A percentile compares a stretch with the other conserved stretches of the same genome.
These are phyloP conservation scores for Pugionium cornutum DNA, from an alignment of 345 rosid genomes.

Conservation along the genomic window DNA sequence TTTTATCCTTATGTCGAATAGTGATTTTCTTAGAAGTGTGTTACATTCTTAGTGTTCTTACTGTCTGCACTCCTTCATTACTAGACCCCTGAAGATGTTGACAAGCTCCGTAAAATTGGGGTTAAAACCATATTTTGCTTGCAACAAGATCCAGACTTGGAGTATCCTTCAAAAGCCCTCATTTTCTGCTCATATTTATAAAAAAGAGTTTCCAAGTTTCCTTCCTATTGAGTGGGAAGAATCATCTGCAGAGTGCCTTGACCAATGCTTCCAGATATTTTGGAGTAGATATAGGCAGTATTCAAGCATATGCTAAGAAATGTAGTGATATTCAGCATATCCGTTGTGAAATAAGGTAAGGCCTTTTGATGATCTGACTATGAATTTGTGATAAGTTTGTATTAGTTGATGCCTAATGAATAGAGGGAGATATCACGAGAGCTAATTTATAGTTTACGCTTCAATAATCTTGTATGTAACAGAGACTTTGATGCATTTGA, in stretches of 20 bases:
- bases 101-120: constrained; percentile 77
- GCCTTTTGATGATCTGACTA: background rate
- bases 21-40: background rate
- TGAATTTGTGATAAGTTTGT: background rate
- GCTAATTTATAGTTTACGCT: background rate
- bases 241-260: constrained; percentile 40
- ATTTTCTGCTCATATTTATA: background rate
- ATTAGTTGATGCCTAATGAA: background rate
- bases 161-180: constrained; percentile 57
- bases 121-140: constrained; percentile 92
- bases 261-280: constrained; percentile 68
- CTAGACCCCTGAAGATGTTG: constrained; percentile 84
- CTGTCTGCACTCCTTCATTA: constrained; percentile 24
- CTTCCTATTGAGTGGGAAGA: background rate
- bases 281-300: constrained; percentile 82
- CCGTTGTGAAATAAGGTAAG: constrained; percentile 87
- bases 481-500: constrained; percentile 98
- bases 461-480: constrained; percentile 38
- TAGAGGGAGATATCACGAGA: background rate
- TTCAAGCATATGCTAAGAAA: constrained; percentile 63
- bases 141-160: constrained; percentile 93
- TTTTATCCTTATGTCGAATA: constrained; percentile 13
- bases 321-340: constrained; percentile 66
- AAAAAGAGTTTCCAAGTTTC: background rate
- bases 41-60: constrained; percentile 7